A percentile compares a stretch with the other conserved stretches of the same genome.
Evolutionary conservation across 805 yeast species (phyloP).

Genomic region (Wilhelminamyces savonicus): DNA sequence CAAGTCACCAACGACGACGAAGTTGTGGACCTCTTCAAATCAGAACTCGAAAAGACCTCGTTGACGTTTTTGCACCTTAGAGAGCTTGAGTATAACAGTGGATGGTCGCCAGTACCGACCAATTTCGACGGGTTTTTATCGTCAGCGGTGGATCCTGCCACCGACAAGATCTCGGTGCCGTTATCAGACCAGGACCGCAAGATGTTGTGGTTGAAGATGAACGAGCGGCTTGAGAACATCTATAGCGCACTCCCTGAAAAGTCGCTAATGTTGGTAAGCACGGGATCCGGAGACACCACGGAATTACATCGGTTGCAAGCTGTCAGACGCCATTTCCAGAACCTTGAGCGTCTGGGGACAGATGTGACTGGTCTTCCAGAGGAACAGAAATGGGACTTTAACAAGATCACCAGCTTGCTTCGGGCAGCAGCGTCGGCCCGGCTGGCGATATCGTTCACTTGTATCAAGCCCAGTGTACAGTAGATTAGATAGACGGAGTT

Average conservation of each 20-base stretch:
- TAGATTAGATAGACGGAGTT: conserved; percentile 1
- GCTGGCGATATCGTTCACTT: conserved; percentile 51
- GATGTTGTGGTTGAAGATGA: conserved; percentile 26
- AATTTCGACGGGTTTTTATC: conserved; percentile 13
- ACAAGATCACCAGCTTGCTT: conserved; percentile 41
- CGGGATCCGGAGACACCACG: conserved; percentile 58
- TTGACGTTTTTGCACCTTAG: conserved; percentile 51
- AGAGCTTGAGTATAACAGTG: conserved; percentile 46
- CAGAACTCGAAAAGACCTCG: conserved; percentile 31
- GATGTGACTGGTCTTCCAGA: conserved; percentile 34
- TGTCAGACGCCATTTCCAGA: conserved; percentile 36
- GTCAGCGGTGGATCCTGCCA: conserved; percentile 5
- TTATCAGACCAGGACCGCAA: conserved; percentile 4
- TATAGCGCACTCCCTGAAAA: conserved; percentile 50
- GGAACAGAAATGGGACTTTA: conserved; percentile 46
- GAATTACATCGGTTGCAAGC: conserved; percentile 42
- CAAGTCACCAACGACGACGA: conserved; percentile 58
- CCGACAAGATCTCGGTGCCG: conserved; percentile 1
- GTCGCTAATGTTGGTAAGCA: conserved; percentile 53
- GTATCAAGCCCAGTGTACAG: too few relatives aligned
- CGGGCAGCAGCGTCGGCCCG: conserved; percentile 49
- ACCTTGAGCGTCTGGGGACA: conserved; percentile 33
- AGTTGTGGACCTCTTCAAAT: conserved; percentile 36
- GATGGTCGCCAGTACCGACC: conserved; percentile 17
- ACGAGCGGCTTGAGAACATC: conserved; percentile 40